Conservation (phyloP, 441 rosid genomes). For the Populus hybrid region DNA sequence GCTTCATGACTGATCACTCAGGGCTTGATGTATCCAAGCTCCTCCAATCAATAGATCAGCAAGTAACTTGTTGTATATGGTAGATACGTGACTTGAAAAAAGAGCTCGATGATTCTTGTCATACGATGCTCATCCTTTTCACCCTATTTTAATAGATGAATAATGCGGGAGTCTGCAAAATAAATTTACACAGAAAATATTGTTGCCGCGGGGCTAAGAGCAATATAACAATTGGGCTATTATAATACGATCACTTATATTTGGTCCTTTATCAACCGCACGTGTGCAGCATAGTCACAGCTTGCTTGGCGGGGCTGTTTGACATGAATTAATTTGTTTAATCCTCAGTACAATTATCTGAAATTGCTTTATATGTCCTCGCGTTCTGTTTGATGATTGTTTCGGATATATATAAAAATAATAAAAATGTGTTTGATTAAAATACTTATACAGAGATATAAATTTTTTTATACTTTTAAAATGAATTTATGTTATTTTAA, state of each 20-base stretch:
- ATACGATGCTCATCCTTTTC: background rate
- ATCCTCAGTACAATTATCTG: background rate
- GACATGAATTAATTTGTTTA: background rate
- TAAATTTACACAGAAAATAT: too few relatives aligned
- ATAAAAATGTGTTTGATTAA: too few relatives aligned
- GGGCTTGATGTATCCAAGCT: too few relatives aligned
- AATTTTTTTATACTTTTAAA: too few relatives aligned
- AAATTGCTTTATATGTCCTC: too few relatives aligned
- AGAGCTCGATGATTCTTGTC: background rate
- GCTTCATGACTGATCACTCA: too few relatives aligned
- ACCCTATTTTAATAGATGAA: background rate
- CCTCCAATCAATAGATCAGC: too few relatives aligned
- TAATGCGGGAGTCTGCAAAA: background rate
- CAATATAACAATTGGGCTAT: background rate
- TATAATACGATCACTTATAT: background rate
- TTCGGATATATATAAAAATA: too few relatives aligned
- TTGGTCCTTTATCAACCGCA: slow-evolving; percentile 1
- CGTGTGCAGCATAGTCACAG: slow-evolving; percentile 13
- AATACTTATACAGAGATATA: too few relatives aligned
- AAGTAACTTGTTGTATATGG: background rate
- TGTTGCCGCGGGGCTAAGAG: background rate
- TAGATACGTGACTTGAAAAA: too few relatives aligned
- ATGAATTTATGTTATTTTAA: too few relatives aligned
- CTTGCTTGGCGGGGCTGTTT: background rate
- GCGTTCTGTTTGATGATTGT: too few relatives aligned